These are phyloP conservation scores for Calonectria henricotiae DNA, from an alignment of 2,329 filamentous ascomycete genomes.

Conservation along the genomic window DNA sequence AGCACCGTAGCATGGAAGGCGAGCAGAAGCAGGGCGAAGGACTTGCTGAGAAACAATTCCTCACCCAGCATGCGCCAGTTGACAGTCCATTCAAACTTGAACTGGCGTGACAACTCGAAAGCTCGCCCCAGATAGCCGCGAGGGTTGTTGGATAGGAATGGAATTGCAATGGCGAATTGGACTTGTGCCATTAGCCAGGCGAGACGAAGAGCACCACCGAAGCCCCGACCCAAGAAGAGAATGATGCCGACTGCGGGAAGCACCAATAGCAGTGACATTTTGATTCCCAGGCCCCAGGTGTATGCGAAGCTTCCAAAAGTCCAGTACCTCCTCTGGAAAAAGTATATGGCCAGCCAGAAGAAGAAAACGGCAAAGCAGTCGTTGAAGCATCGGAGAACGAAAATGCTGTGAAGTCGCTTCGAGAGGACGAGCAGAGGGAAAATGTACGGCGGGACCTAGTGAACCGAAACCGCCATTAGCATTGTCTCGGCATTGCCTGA, in stretches of 20 bases:
- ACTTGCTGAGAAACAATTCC: constrained; percentile 79
- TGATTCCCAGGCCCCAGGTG: constrained; percentile 87
- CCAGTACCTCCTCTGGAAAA: constrained; percentile 84
- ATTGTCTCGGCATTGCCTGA: too few relatives aligned
- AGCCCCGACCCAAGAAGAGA: constrained; percentile 81
- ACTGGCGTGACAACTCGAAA: constrained; percentile 92
- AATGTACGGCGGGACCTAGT: constrained; percentile 87
- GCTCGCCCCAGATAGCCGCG: constrained; percentile 84
- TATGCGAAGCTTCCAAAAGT: constrained; percentile 81
- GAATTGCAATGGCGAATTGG: constrained; percentile 78
- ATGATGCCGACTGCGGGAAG: constrained; percentile 86
- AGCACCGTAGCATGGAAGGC: constrained; percentile 78
- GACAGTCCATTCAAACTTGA: constrained; percentile 98
- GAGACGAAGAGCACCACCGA: constrained; percentile 76
- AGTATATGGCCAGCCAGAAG: constrained; percentile 85
- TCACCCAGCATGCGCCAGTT: constrained; percentile 98
- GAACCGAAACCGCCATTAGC: constrained; percentile 12
- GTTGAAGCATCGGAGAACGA: constrained; percentile 94
- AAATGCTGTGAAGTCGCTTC: constrained; percentile 95
- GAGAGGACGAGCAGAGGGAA: constrained; percentile 89
- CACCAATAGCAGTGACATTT: constrained; percentile 91
- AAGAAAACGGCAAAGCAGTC: constrained; percentile 91
- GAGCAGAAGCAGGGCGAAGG: constrained; percentile 80
- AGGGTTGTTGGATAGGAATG: constrained; percentile 79
- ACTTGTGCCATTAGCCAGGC: constrained; percentile 82